Percentiles rank a stretch among this genome's conserved stretches.
These are phyloP conservation scores for Rosa chinensis DNA, from an alignment of 306 rosid species.

Conservation along the genomic window DNA sequence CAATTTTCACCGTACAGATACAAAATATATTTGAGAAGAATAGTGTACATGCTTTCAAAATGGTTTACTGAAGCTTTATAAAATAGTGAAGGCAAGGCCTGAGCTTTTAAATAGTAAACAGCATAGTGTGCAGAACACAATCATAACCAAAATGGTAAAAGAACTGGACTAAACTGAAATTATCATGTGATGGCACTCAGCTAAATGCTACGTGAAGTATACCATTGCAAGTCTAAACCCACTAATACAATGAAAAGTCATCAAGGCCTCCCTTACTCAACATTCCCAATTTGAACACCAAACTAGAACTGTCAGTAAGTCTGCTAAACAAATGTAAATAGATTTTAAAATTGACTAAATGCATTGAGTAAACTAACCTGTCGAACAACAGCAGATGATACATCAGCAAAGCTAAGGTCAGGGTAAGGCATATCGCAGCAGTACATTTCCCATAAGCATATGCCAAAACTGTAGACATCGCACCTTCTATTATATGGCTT, in stretches of 20 bases:
- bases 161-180: neutral
- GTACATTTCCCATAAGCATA: slow-evolving; percentile 74
- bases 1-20: neutral
- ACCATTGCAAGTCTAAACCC: neutral
- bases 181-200: neutral
- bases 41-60: neutral
- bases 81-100: neutral
- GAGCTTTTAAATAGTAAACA: neutral
- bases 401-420: slow-evolving; percentile 67
- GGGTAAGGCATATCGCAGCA: slow-evolving; percentile 76
- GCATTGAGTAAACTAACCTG: slow-evolving; percentile 40
- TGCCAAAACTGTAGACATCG: slow-evolving; percentile 79
- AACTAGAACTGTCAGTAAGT: neutral
- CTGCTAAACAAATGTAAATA: neutral
- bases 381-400: slow-evolving; percentile 59
- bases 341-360: neutral
- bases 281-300: neutral
- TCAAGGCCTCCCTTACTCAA: neutral
- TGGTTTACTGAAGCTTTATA: neutral
- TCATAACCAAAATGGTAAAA: neutral
- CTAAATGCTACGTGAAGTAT: neutral
- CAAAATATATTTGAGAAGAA: neutral
- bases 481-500: slow-evolving; percentile 77
- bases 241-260: neutral
- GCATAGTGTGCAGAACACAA: neutral